A percentile compares a stretch with the other conserved stretches of the same genome.
Conservation (phyloP, 768 basidiomycete species). For the Gymnopilus junonius region DNA sequence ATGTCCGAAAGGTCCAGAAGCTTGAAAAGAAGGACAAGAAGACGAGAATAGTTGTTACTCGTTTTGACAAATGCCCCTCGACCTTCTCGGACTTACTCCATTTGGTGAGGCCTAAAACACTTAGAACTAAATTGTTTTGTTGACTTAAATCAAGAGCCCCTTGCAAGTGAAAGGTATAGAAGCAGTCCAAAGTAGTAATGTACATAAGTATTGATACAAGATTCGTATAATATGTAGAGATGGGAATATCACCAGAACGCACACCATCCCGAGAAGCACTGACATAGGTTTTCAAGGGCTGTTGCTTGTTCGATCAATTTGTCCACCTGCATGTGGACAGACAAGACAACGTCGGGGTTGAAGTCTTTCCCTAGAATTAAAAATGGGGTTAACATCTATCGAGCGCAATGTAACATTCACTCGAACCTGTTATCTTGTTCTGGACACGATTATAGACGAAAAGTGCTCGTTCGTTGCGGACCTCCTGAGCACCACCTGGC, state of each 20-base stretch:
- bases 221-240: slow-evolving; percentile 9
- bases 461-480: slow-evolving; percentile 89
- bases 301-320: slow-evolving; percentile 93
- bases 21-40: background rate
- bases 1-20: background rate
- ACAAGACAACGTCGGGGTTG: slow-evolving; percentile 76
- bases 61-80: background rate
- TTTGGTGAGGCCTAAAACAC: background rate
- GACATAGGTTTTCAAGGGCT: slow-evolving; percentile 92
- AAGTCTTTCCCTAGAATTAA: slow-evolving; percentile 80
- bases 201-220: slow-evolving; percentile 22
- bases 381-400: background rate
- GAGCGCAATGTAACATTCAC: background rate
- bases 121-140: background rate
- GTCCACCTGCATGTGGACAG: slow-evolving; percentile 87
- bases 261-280: slow-evolving; percentile 97
- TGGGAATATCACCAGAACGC: slow-evolving; percentile 66
- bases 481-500: slow-evolving; percentile 76
- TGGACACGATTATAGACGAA: slow-evolving; percentile 94
- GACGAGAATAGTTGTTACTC: background rate
- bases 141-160: background rate
- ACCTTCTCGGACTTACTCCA: background rate
- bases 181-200: slow-evolving; percentile 20
- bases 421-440: slow-evolving; percentile 88
- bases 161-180: background rate